Conservation (phyloP, 345 rosid species). For the Zanthoxylum bungeanum region DNA sequence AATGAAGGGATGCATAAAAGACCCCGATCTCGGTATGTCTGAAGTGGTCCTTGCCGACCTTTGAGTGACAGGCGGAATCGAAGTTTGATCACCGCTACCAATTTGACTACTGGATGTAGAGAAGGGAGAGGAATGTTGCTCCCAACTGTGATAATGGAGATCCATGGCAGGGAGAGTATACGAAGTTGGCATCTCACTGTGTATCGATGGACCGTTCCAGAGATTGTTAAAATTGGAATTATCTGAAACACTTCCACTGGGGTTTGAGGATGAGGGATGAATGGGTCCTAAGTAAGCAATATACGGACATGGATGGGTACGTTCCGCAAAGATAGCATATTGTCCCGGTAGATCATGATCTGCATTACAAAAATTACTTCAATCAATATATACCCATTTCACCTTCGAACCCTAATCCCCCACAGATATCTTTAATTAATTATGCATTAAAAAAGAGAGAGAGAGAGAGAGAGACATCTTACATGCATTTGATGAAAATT, state of each 20-base stretch:
- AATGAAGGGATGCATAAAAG: constrained; percentile 71
- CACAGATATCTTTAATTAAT: constrained; percentile 12
- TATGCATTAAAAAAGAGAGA: too few species aligned
- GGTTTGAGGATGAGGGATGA: constrained; percentile 73
- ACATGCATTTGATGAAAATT: constrained; percentile 76
- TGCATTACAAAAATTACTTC: constrained; percentile 34
- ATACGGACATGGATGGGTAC: constrained; percentile 85
- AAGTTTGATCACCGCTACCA: constrained; percentile 57
- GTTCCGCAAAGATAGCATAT: constrained; percentile 67
- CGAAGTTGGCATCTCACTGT: constrained; percentile 66
- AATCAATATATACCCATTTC: constrained; percentile 16
- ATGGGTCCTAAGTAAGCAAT: constrained; percentile 83
- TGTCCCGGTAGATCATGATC: constrained; percentile 82
- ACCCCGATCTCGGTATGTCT: constrained; percentile 68
- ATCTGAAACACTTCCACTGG: constrained; percentile 65
- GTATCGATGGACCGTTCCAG: constrained; percentile 76
- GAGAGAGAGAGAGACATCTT: constrained; percentile 34
- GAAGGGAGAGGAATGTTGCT: constrained; percentile 67
- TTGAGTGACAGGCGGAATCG: constrained; percentile 47
- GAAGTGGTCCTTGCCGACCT: constrained; percentile 61
- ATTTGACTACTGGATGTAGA: constrained; percentile 51
- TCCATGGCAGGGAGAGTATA: constrained; percentile 75
- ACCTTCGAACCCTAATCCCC: background rate
- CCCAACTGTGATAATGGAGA: constrained; percentile 73
- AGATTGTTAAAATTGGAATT: constrained; percentile 61